Evolutionary conservation across 768 basidiomycete genomes (phyloP).

Genomic region (Boletus fagicola): DNA sequence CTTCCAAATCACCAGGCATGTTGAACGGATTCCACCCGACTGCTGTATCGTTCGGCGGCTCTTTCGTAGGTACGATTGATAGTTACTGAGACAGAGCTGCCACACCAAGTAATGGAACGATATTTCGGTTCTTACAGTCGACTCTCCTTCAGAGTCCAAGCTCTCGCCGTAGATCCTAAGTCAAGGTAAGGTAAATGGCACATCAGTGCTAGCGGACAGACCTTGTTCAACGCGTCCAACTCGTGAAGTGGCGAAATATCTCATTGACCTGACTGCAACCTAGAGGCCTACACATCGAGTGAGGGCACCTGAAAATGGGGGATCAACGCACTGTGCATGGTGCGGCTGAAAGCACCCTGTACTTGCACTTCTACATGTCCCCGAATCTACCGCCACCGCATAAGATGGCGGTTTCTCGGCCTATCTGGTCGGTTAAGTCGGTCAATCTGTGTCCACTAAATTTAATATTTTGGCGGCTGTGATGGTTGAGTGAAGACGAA

Average conservation of each 20-base stretch:
- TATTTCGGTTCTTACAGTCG: slow-evolving; percentile 11
- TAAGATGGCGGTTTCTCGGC: neutral
- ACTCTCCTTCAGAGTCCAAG: slow-evolving; percentile 25
- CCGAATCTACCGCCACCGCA: too few relatives aligned
- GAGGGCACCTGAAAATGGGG: too few relatives aligned
- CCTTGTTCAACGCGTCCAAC: neutral
- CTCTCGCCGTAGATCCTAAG: slow-evolving; percentile 19
- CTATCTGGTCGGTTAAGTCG: neutral
- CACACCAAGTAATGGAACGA: slow-evolving; percentile 23
- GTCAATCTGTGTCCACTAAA: neutral
- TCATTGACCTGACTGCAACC: slow-evolving; percentile 8
- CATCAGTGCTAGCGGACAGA: neutral
- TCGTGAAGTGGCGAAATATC: neutral
- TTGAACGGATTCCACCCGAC: neutral
- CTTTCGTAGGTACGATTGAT: slow-evolving; percentile 1
- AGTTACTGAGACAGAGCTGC: too few relatives aligned
- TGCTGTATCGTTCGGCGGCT: neutral
- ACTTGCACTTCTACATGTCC: slow-evolving; percentile 12
- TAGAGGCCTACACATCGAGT: neutral
- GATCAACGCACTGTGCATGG: neutral
- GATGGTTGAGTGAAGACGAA: neutral
- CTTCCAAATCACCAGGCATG: neutral
- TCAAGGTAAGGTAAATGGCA: too few relatives aligned
- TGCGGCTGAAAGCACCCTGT: neutral
- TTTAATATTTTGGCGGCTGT: neutral